These are phyloP conservation scores for Didymella exigua DNA, from an alignment of 2,329 filamentous ascomycete species.

Conservation along the genomic window DNA sequence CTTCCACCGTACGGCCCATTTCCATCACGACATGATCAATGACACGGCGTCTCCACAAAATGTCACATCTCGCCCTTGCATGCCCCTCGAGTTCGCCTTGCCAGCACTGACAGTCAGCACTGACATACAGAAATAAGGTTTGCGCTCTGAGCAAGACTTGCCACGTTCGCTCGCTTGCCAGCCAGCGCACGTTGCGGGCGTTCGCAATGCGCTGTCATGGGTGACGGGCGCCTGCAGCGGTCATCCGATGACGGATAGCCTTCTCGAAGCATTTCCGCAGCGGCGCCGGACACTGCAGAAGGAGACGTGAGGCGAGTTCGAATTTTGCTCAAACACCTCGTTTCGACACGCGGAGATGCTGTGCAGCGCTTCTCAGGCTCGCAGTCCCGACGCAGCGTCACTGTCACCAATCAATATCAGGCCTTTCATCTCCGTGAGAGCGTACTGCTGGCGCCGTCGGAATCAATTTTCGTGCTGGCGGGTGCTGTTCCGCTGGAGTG, in stretches of 20 bases:
- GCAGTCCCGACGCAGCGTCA: not conserved
- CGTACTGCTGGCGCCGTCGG: conserved; percentile 3
- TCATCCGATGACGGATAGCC: conserved; percentile 8
- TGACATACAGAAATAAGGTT: conserved; percentile 11
- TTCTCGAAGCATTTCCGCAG: conserved; percentile 14
- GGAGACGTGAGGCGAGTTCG: not conserved
- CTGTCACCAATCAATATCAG: not conserved
- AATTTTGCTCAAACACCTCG: not conserved
- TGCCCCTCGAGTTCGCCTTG: conserved; percentile 13
- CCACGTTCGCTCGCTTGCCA: conserved; percentile 18
- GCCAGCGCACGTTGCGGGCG: conserved; percentile 19
- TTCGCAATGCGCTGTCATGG: conserved; percentile 16
- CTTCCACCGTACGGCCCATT: not conserved
- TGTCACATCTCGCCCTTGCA: not conserved
- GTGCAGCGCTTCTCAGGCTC: not conserved
- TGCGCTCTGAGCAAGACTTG: conserved; percentile 10
- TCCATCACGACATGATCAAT: not conserved
- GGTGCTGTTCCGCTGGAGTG: conserved; percentile 6
- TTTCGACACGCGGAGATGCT: not conserved
- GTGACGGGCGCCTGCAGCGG: conserved; percentile 3
- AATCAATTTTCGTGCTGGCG: conserved; percentile 16
- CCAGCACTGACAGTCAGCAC: conserved; percentile 5
- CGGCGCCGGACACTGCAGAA: not conserved
- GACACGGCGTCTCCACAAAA: conserved; percentile 1
- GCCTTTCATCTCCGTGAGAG: not conserved